Conservation (phyloP, 768 basidiomycete genomes). For the Leccinum uliginosum region DNA sequence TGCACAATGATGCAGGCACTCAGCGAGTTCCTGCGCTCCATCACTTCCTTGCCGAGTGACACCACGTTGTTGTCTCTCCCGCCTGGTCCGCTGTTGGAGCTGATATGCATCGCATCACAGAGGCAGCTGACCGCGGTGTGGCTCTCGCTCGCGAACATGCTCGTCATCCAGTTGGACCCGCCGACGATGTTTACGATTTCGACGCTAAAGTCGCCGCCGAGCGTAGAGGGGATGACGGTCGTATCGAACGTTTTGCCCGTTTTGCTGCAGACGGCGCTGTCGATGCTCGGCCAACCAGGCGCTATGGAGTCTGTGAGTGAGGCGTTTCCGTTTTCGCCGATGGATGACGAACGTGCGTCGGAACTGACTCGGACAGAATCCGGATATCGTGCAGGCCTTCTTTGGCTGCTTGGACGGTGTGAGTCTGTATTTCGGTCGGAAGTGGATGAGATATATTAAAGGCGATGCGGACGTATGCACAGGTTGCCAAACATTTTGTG, state of each 20-base stretch:
- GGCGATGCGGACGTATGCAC: not conserved
- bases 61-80: slow-evolving; percentile 77
- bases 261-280: slow-evolving; percentile 55
- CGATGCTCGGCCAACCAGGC: slow-evolving; percentile 48
- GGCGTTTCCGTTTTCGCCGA: not conserved
- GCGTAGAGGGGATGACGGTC: slow-evolving; percentile 50
- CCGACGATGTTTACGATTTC: slow-evolving; percentile 40
- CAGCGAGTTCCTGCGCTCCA: slow-evolving; percentile 81
- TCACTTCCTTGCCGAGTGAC: slow-evolving; percentile 76
- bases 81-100: slow-evolving; percentile 73
- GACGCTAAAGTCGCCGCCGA: slow-evolving; percentile 49
- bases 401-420: slow-evolving; percentile 81
- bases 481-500: slow-evolving; percentile 58
- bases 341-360: not conserved
- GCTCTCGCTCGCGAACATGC: slow-evolving; percentile 77
- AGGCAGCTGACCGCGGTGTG: slow-evolving; percentile 76
- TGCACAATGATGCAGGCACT: slow-evolving; percentile 47
- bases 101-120: slow-evolving; percentile 69
- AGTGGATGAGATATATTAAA: not conserved
- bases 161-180: slow-evolving; percentile 80
- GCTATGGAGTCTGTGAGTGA: slow-evolving; percentile 67
- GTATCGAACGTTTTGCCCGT: slow-evolving; percentile 53
- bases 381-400: slow-evolving; percentile 87
- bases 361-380: slow-evolving; percentile 54
- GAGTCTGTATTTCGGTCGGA: slow-evolving; percentile 19